These are phyloP conservation scores for Bretziella fagacearum DNA, from an alignment of 2,329 filamentous ascomycete genomes.

Conservation along the genomic window DNA sequence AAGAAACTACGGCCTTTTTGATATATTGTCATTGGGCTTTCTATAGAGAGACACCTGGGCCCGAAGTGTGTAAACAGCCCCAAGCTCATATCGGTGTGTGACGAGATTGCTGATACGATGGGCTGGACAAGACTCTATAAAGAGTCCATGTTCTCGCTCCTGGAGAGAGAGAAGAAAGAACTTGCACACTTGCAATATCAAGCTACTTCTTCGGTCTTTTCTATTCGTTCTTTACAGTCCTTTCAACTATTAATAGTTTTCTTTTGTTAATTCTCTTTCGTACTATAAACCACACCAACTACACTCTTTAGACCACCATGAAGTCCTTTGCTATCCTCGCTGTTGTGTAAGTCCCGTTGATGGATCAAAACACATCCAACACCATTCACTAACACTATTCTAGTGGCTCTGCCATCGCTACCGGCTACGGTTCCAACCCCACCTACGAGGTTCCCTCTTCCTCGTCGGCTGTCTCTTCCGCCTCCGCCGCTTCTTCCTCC, in stretches of 20 bases:
- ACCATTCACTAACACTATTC: background rate
- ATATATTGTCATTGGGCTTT: too few relatives aligned
- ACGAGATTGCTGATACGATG: background rate
- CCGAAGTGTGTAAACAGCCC: too few relatives aligned
- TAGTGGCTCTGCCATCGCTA: constrained; percentile 9
- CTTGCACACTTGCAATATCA: too few relatives aligned
- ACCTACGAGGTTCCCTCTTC: background rate
- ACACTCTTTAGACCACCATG: constrained; percentile 7
- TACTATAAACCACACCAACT: background rate
- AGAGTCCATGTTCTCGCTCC: background rate
- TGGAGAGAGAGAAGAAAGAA: too few relatives aligned
- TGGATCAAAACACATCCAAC: background rate
- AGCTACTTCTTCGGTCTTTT: constrained; percentile 1
- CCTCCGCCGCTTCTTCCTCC: background rate
- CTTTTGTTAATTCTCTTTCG: background rate
- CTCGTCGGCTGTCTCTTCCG: background rate
- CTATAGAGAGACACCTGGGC: too few relatives aligned
- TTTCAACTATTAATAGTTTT: constrained; percentile 1
- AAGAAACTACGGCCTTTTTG: too few relatives aligned
- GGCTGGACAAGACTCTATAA: background rate
- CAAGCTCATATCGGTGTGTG: too few relatives aligned
- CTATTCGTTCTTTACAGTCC: background rate
- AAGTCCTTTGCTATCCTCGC: constrained; percentile 10
- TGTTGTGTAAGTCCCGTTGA: constrained; percentile 7
- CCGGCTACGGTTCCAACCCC: constrained; percentile 6